Evolutionary conservation across 495 filamentous ascomycete genomes (phyloP).

Genomic region (Lichina pygmaea): DNA sequence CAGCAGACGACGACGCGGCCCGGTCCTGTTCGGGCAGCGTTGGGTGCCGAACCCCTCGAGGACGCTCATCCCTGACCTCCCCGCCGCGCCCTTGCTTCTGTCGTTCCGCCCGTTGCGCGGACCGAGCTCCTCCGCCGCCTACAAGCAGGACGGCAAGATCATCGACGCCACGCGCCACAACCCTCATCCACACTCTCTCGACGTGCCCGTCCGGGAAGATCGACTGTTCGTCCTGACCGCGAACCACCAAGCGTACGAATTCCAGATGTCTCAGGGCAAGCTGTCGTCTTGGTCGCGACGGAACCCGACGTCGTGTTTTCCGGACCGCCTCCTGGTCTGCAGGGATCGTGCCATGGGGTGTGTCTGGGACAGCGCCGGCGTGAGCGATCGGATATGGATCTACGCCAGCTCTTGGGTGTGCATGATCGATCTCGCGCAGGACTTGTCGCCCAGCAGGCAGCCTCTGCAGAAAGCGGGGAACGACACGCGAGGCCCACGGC

Average conservation of each 20-base stretch:
- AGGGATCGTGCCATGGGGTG: slow-evolving; percentile 58
- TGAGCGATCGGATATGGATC: slow-evolving; percentile 46
- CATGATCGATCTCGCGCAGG: slow-evolving; percentile 67
- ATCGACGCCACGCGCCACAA: slow-evolving; percentile 19
- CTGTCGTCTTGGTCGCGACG: slow-evolving; percentile 65
- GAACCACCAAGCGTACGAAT: slow-evolving; percentile 45
- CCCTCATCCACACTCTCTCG: slow-evolving; percentile 18
- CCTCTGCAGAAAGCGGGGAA: slow-evolving; percentile 4
- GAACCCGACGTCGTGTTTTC: slow-evolving; percentile 50
- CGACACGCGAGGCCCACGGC: not conserved
- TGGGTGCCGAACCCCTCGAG: slow-evolving; percentile 44
- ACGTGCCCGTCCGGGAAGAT: slow-evolving; percentile 20
- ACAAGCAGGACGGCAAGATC: not conserved
- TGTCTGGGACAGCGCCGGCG: slow-evolving; percentile 45
- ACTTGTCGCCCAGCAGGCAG: slow-evolving; percentile 24
- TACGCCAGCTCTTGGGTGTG: slow-evolving; percentile 68
- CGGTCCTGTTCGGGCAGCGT: slow-evolving; percentile 14
- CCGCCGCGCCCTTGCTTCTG: slow-evolving; percentile 36
- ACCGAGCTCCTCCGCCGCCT: slow-evolving; percentile 1
- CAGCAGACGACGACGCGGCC: not conserved
- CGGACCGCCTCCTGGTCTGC: slow-evolving; percentile 37
- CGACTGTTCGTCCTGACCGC: slow-evolving; percentile 51
- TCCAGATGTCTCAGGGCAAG: slow-evolving; percentile 44
- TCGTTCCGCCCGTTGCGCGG: slow-evolving; percentile 37
- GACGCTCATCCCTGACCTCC: slow-evolving; percentile 51